Evolutionary conservation across 805 yeast genomes (phyloP).

Genomic region (Barnettozyma wickerhamii): DNA sequence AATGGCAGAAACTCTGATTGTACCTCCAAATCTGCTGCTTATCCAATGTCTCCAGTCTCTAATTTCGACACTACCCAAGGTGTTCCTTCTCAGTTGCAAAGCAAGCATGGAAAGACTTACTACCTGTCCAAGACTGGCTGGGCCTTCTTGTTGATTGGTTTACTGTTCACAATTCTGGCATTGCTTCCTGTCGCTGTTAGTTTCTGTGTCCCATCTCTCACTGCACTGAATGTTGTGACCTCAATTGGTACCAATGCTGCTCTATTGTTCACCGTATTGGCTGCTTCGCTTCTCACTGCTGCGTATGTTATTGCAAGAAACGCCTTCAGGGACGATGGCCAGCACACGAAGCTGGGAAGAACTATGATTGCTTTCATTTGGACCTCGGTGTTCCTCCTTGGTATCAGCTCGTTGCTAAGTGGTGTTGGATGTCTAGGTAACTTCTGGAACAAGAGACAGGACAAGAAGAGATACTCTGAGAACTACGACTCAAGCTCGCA

Average conservation of each 20-base stretch:
- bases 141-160: slow-evolving; percentile 57
- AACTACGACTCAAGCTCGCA: slow-evolving; percentile 23
- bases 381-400: slow-evolving; percentile 39
- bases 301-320: slow-evolving; percentile 50
- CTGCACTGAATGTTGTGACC: slow-evolving; percentile 17
- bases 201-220: slow-evolving; percentile 20
- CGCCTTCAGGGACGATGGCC: slow-evolving; percentile 41
- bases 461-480: slow-evolving; percentile 17
- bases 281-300: slow-evolving; percentile 49
- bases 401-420: slow-evolving; percentile 16
- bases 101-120: slow-evolving; percentile 49
- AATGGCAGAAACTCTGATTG: slow-evolving; percentile 48
- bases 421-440: slow-evolving; percentile 20
- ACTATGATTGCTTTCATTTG: slow-evolving; percentile 59
- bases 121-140: slow-evolving; percentile 66
- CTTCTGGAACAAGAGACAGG: slow-evolving; percentile 9
- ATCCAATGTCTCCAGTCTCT: slow-evolving; percentile 76
- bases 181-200: slow-evolving; percentile 33
- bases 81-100: slow-evolving; percentile 51
- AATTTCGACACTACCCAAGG: slow-evolving; percentile 55
- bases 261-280: slow-evolving; percentile 38
- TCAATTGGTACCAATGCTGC: slow-evolving; percentile 28
- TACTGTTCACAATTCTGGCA: slow-evolving; percentile 48
- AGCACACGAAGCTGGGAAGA: slow-evolving; percentile 39
- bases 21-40: slow-evolving; percentile 60